Base-by-base conservation (phyloP, 805 yeast genomes). In the Citeromyces nyonsensis region DNA sequence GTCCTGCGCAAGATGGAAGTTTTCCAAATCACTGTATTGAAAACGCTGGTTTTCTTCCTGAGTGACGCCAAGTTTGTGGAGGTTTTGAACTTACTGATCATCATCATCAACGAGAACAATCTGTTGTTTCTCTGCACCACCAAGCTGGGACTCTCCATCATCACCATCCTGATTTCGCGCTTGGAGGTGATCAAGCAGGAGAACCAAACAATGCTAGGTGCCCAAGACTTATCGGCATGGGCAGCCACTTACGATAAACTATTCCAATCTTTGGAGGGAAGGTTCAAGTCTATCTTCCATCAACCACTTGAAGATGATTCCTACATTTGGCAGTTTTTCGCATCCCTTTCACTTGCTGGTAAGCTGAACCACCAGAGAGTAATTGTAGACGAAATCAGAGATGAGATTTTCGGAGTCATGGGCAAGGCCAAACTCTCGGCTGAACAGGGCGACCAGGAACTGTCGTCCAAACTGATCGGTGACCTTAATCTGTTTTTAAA, bases 241-340 rank as follows among this genome's bases (percentile, higher is more conserved):
- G 66, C 77, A 29, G 62, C 66, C 33, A 73, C 83, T 35, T 88
- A 88, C 52, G 93, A 83, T 52, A 74, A 71, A 43, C 59, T 88
- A 37, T 88, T 88, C 59, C 73, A 78, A 11, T 63, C 77, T 2
- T 58, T 86, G 41, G 91, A 83, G 54, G 80, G 84, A 4, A 73
- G 83, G 51, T 64, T 88, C 36, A 63, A 78, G 1, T 61, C 72
- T 11, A 69, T 86, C 29, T 86, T 88, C 76, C 33, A 27, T 27
- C 44, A 4, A 37, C 58, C 14, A 10, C 34, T 54, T n/a, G 51
- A 40, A n/a, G 88, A 79, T 45, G 85, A 76, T 41, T 70, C 85
- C 25, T 85, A 86, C 47, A 84, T 84, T 32, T 88, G 98, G 98
- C 96, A 88, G 58, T 86, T 88, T 49, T 68, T 88, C 53, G 98